Conservation (phyloP, 805 yeast species). For the Maudiozyma turicensis region DNA sequence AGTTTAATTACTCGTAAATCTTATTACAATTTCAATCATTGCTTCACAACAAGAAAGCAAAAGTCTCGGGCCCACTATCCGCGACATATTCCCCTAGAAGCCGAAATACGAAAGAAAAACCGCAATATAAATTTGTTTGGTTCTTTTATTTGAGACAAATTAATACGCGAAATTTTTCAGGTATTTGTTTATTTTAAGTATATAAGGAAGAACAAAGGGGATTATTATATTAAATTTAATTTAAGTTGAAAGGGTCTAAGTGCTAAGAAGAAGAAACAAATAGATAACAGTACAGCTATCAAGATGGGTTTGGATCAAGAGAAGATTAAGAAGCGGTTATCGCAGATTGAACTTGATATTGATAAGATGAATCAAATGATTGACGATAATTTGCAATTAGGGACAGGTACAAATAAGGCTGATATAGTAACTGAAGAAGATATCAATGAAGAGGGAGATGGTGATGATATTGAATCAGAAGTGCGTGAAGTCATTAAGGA, state of each 20-base stretch:
- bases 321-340: conserved; percentile 24
- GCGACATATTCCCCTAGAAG: too few species aligned
- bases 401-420: background rate
- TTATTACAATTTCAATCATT: too few species aligned
- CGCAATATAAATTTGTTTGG: too few species aligned
- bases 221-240: too few species aligned
- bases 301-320: conserved; percentile 20
- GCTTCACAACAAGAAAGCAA: too few species aligned
- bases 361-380: conserved; percentile 29
- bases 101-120: too few species aligned
- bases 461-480: background rate
- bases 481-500: conserved; percentile 7
- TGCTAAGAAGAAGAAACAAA: background rate
- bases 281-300: background rate
- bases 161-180: background rate
- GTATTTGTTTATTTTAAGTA: too few species aligned
- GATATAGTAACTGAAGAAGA: background rate
- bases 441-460: background rate
- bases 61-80: too few species aligned
- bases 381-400: conserved; percentile 25
- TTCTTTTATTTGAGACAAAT: background rate
- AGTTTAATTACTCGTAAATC: too few species aligned
- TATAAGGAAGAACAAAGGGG: background rate
- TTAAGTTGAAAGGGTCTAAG: background rate
- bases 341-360: conserved; percentile 29